These are phyloP conservation scores for Hypoxylon sp. DNA, from an alignment of 2,329 filamentous ascomycete genomes.

Conservation along the genomic window DNA sequence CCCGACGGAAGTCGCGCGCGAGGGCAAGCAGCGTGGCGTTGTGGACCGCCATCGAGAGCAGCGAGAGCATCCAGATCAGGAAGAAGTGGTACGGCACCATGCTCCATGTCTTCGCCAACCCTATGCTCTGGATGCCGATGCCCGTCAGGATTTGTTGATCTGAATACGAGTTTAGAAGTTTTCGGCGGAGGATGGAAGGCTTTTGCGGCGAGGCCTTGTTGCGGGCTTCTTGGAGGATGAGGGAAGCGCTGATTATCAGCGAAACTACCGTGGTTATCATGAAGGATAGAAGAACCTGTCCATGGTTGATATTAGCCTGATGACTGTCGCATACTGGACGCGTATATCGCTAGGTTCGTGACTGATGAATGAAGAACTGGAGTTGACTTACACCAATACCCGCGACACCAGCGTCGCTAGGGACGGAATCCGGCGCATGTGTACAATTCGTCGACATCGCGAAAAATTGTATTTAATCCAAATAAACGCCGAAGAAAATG, in stretches of 20 bases:
- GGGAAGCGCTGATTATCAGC: slow-evolving; percentile 61
- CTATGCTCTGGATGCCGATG: slow-evolving; percentile 72
- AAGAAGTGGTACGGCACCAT: slow-evolving; percentile 76
- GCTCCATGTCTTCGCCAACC: slow-evolving; percentile 64
- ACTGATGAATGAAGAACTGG: too few species aligned
- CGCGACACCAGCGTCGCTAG: slow-evolving; percentile 60
- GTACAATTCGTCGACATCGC: slow-evolving; percentile 51
- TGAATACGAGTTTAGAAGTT: slow-evolving; percentile 70
- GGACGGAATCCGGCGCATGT: slow-evolving; percentile 48
- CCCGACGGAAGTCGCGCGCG: slow-evolving; percentile 70
- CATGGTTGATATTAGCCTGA: slow-evolving; percentile 6
- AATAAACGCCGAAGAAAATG: neutral
- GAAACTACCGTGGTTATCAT: slow-evolving; percentile 69
- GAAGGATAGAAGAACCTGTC: slow-evolving; percentile 69
- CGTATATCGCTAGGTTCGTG: too few species aligned
- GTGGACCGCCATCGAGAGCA: slow-evolving; percentile 72
- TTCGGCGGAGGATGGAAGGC: slow-evolving; percentile 64
- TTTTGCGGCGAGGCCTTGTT: slow-evolving; percentile 47
- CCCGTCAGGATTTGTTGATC: slow-evolving; percentile 75
- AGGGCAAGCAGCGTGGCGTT: slow-evolving; percentile 71
- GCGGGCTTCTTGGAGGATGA: slow-evolving; percentile 63
- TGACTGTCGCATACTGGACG: too few species aligned
- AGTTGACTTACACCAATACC: slow-evolving; percentile 57
- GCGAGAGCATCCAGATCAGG: slow-evolving; percentile 72
- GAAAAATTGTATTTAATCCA: too few species aligned